Evolutionary conservation across 441 rosid species (phyloP).

Genomic region (Flueggea neowawraea): DNA sequence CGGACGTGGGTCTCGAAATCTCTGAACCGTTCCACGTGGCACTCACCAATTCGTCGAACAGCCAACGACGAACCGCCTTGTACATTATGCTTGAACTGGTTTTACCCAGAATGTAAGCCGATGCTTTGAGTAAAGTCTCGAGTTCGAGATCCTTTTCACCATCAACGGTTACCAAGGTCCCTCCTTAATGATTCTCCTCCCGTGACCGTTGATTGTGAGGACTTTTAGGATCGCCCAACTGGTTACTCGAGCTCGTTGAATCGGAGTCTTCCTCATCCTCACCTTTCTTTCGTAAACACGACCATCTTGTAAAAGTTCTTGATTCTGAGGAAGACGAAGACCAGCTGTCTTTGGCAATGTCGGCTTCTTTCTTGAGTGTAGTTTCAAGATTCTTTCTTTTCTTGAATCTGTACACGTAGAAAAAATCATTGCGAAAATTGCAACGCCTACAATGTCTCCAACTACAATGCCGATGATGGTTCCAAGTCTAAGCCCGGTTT

Average conservation of each 20-base stretch:
- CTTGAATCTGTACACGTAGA: conserved; percentile 43
- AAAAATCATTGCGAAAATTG: conserved; percentile 39
- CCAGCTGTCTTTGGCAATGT: conserved; percentile 33
- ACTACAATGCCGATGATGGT: conserved; percentile 52
- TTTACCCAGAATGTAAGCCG: conserved; percentile 80
- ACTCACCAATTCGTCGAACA: conserved; percentile 75
- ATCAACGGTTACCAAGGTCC: conserved; percentile 63
- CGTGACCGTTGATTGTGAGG: conserved; percentile 31
- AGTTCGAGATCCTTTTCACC: conserved; percentile 66
- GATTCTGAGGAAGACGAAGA: conserved; percentile 65
- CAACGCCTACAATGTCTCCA: conserved; percentile 63
- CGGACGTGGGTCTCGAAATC: conserved; percentile 77
- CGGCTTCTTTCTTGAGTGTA: conserved; percentile 38
- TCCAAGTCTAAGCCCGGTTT: conserved; percentile 35
- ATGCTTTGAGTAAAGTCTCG: conserved; percentile 72
- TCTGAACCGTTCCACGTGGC: conserved; percentile 67
- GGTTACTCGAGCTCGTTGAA: conserved; percentile 34
- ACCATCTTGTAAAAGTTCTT: conserved; percentile 59
- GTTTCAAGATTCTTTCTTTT: conserved; percentile 32
- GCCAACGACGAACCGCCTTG: conserved; percentile 70
- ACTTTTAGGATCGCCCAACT: conserved; percentile 23
- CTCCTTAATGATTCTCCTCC: conserved; percentile 40
- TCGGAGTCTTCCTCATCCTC: conserved; percentile 47
- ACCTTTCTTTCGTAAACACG: conserved; percentile 59
- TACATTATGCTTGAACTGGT: conserved; percentile 93